phyloP scores from a whole-genome alignment of 441 rosid genomes.

The Gossypium gossypioides region DNA sequence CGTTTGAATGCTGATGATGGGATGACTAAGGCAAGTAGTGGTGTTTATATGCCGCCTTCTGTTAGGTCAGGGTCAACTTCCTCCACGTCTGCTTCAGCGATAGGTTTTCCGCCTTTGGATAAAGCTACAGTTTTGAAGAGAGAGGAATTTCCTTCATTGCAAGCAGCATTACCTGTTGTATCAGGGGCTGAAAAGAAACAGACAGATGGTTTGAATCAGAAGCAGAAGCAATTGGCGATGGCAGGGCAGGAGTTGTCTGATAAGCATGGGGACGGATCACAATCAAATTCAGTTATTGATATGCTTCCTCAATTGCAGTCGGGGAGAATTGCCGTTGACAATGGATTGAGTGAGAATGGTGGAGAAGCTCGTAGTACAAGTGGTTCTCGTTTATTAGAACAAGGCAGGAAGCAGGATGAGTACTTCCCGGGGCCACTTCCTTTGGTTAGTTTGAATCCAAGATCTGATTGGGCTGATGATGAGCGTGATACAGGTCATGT shows the following conservation, averaged over 20 bases:
- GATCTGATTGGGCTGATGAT: constrained; percentile 99
- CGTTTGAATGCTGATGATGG: constrained; percentile 32
- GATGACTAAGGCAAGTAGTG: constrained; percentile 31
- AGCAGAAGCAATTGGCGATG: constrained; percentile 44
- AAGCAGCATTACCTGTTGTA: constrained; percentile 54
- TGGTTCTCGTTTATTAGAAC: constrained; percentile 35
- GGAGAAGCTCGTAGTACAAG: constrained; percentile 23
- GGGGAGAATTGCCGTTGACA: constrained; percentile 23
- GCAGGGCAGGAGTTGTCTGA: constrained; percentile 26
- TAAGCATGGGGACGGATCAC: constrained; percentile 34
- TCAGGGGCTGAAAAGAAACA: constrained; percentile 57
- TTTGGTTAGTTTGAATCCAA: constrained; percentile 61
- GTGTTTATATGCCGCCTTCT: constrained; percentile 43
- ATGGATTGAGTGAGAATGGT: constrained; percentile 31
- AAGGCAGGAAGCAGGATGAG: constrained; percentile 48
- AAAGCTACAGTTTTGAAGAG: constrained; percentile 69
- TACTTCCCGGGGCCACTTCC: constrained; percentile 63
- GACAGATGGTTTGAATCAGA: constrained; percentile 55
- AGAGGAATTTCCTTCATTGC: constrained; percentile 91
- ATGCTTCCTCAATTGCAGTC: constrained; percentile 52
- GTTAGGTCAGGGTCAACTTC: constrained; percentile 28
- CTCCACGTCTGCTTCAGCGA: constrained; percentile 28
- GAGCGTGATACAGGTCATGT: constrained; percentile 88
- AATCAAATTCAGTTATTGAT: constrained; percentile 35
- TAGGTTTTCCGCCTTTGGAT: constrained; percentile 27